phyloP scores from a whole-genome alignment of 78 protist species.

The Chrysochromulina parva region DNA sequence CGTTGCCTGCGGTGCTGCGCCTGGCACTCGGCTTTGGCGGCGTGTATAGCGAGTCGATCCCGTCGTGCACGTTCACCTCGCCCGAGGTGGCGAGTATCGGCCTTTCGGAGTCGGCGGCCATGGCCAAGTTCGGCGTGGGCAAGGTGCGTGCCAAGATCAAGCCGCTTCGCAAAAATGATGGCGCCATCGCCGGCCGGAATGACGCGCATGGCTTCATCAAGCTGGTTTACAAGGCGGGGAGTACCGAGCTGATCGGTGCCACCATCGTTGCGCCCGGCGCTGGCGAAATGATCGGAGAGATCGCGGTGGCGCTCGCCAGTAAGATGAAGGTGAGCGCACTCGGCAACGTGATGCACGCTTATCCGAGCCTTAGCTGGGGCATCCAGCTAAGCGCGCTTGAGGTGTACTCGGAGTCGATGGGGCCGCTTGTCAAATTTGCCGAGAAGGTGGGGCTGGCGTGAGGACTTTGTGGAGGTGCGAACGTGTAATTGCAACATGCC shows the following conservation, averaged over 20 bases:
- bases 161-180: neutral
- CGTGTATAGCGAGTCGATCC: neutral
- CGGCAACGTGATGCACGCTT: neutral
- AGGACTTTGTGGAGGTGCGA: no score
- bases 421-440: no score
- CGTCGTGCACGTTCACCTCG: neutral
- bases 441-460: no score
- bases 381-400: neutral
- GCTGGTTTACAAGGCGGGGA: neutral
- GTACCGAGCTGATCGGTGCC: neutral
- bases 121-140: neutral
- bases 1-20: no score
- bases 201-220: neutral
- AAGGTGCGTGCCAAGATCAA: neutral
- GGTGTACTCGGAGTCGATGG: neutral
- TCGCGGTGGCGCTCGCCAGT: neutral
- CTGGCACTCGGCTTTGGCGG: neutral
- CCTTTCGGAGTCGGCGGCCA: neutral
- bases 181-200: neutral
- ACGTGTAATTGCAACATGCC: no score
- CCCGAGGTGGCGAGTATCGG: constrained; percentile 5
- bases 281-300: neutral
- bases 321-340: neutral
- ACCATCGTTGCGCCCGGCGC: neutral
- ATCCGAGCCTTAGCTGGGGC: neutral